Evolutionary conservation across 2,329 filamentous ascomycete genomes (phyloP).

Genomic region (Trichoderma sp.): DNA sequence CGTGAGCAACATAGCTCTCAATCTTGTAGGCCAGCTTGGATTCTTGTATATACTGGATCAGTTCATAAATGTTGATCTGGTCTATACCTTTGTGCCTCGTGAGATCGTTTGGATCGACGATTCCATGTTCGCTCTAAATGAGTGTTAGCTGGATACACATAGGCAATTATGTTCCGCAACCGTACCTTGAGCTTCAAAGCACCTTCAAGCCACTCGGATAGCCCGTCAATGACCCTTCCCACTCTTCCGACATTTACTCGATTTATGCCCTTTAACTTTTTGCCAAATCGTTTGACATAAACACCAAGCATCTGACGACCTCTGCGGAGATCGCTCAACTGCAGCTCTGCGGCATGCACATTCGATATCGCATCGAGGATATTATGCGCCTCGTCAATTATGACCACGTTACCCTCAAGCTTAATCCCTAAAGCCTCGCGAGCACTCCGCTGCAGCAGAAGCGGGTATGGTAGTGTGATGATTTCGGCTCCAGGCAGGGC

Average conservation of each 20-base stretch:
- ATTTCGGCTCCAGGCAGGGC: conserved; percentile 85
- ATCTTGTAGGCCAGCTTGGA: conserved; percentile 94
- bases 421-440: conserved; percentile 84
- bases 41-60: conserved; percentile 82
- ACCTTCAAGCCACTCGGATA: conserved; percentile 65
- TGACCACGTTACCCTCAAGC: conserved; percentile 83
- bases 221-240: conserved; percentile 75
- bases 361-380: conserved; percentile 91
- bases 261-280: conserved; percentile 85
- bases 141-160: background rate
- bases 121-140: conserved; percentile 53
- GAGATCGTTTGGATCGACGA: conserved; percentile 67
- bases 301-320: conserved; percentile 72
- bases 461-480: conserved; percentile 85
- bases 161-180: too few species aligned
- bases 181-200: conserved; percentile 48
- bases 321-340: conserved; percentile 67
- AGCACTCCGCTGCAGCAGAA: conserved; percentile 82
- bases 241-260: conserved; percentile 87
- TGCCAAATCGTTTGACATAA: conserved; percentile 86
- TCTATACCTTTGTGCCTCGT: conserved; percentile 84
- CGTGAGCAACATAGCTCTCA: conserved; percentile 74
- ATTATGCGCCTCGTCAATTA: conserved; percentile 97
- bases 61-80: conserved; percentile 89
- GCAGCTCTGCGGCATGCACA: conserved; percentile 78